Evolutionary conservation across 1,284 basidiomycete genomes (phyloP).

Genomic region (Sporisorium sorghi): DNA sequence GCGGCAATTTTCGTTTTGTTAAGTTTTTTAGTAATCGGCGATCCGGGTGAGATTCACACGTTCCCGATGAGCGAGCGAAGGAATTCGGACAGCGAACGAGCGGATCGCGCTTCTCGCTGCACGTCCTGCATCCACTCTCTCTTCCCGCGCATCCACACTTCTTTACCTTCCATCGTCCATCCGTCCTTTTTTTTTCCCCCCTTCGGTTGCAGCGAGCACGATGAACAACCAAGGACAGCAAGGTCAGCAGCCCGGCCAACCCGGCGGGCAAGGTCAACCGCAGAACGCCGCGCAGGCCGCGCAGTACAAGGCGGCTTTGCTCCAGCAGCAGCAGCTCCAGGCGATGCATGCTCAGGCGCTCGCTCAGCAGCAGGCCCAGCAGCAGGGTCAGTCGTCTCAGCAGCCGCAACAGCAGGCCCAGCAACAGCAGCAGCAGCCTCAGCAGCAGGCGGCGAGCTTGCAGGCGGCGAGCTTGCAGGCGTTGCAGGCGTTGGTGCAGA

Average conservation of each 20-base stretch:
- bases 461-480: constrained; percentile 49
- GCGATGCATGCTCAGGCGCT: constrained; percentile 45
- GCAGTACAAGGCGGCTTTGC: constrained; percentile 47
- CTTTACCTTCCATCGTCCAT: too few relatives aligned
- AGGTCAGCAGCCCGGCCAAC: constrained; percentile 31
- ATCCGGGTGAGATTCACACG: constrained; percentile 1
- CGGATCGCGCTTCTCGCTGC: constrained; percentile 25
- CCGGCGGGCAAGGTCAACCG: constrained; percentile 23
- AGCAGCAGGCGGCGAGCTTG: neutral
- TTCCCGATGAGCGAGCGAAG: neutral
- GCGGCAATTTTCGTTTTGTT: neutral
- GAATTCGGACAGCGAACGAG: constrained; percentile 4
- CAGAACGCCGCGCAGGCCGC: constrained; percentile 43
- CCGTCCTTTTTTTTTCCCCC: too few relatives aligned
- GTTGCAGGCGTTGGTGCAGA: constrained; percentile 54
- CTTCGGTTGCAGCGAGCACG: too few relatives aligned
- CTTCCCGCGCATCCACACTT: neutral
- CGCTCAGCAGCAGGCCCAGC: constrained; percentile 46
- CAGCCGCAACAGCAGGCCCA: constrained; percentile 27
- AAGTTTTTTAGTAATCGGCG: constrained; percentile 10
- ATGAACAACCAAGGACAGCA: constrained; percentile 41
- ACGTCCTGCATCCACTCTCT: constrained; percentile 7
- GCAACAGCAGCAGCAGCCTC: constrained; percentile 38
- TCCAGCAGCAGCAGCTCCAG: constrained; percentile 56
- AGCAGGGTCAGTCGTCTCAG: constrained; percentile 33